Base-by-base conservation (phyloP, 2,329 filamentous ascomycete species). In the Beauveria sp. region DNA sequence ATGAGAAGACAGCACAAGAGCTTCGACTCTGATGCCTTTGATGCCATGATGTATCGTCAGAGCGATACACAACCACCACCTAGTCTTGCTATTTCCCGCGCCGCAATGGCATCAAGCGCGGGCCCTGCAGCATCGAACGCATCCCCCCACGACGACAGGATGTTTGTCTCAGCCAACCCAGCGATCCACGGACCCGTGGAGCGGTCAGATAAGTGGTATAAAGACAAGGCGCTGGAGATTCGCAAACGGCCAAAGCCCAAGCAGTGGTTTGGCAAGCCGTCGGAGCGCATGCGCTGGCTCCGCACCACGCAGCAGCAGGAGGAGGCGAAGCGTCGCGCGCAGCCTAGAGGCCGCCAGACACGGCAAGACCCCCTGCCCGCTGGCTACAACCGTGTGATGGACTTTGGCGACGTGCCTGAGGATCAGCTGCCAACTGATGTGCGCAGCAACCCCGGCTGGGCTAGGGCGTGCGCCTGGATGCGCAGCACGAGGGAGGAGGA, bases 161-260 rank as follows among this genome's bases (percentile, higher is more conserved):
- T 75, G 6, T 84, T 76, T 64, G 70, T 75, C 1, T 71, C 76
- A 53, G 72, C 83, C 3, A 79, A 86, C 67, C 83, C 82, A 0
- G 76, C 77, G 1, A 73, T 79, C 2, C 79, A 82, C 56, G 79
- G 76, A 70, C 74, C 74, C 1, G 74, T 77, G 50, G 71, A 71
- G 2, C 74, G 75, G 50, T 75, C 79, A 0, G 66, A 75, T 4
- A 70, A 71, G 20, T 85, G 82, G 81, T 71, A 77, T 55, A 68
- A 66, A 16, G 68, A 70, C 18, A 86, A 84, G 63, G 72, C 76
- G 40, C 66, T 68, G 1, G 82, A 86, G 61, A 84, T 86, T 34
- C 66, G 70, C 44, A 69, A 68, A 2, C 78, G 83, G 2, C 77
- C 77, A 5, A 73, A 72, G 3, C 75, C 80, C 20, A 86, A 86